Base-by-base conservation (phyloP, 495 filamentous ascomycete species). In the Penicillium coprophilum region DNA sequence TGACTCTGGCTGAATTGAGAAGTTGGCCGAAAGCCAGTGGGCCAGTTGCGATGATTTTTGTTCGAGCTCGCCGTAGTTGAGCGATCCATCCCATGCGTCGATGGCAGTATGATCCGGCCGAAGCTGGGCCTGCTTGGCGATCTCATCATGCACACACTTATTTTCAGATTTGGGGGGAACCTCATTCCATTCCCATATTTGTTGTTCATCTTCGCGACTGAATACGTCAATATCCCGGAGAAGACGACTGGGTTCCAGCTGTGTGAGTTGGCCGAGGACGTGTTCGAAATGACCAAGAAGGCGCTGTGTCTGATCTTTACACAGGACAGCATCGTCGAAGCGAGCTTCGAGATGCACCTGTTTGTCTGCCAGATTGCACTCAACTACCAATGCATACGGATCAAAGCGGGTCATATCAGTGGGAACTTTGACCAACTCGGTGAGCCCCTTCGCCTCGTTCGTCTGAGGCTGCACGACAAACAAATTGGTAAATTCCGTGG, bases 401-500 rank as follows among this genome's bases (percentile, higher is more conserved):
- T 49, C 41, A 38, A 47, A 47, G 7, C 21, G 13, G n/a, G 30
- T 28, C 20, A 38, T 41, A 20, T 38, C 24, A 8, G 44, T 49
- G 19, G 24, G 11, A 19, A 48, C 21, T 39, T 43, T n/a, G 40
- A n/a, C 20, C 40, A n/a, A 43, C 28, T 30, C 28, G 17, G 11
- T 39, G 34, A 51, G 49, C 21, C 27, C 27, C 21, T 24, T 20
- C 9, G 23, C 32, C 34, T 40, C 32, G 21, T n/a, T 15, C 31
- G 28, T 28, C 6, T 51, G 39, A 2, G 57, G 53, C n/a, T 60
- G 58, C 21, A 60, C 44, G 15, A 60, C 58, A 23, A 60, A 32
- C 30, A 84, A 52, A 55, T 69, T 80, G 46, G 79, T 73, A 55
- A 86, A 77, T 43, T 82, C 74, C 53, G 79, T 82, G 6, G 82